A percentile compares a stretch with the other conserved stretches of the same genome.
phyloP scores from a whole-genome alignment of 768 basidiomycete species.

The Psilocybe subaeruginosa region DNA sequence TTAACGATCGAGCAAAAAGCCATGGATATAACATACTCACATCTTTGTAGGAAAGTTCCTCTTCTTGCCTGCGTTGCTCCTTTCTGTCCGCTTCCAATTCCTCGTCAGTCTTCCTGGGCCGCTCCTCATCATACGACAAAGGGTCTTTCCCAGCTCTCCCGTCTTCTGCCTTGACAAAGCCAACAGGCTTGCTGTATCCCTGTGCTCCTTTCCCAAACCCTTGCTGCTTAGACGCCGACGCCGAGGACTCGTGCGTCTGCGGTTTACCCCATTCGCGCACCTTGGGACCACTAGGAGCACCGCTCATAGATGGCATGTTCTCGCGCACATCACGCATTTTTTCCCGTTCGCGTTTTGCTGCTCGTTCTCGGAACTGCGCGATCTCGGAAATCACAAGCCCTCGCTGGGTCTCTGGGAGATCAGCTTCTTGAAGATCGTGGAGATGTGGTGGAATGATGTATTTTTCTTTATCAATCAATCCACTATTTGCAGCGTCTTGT shows the following conservation, averaged over 20 bases:
- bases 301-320: slow-evolving; percentile 48
- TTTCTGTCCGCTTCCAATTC: slow-evolving; percentile 84
- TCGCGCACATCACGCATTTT: slow-evolving; percentile 80
- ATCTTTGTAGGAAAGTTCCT: slow-evolving; percentile 85
- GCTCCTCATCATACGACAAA: slow-evolving; percentile 35
- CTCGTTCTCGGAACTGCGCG: slow-evolving; percentile 92
- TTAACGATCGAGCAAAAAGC: slow-evolving; percentile 10
- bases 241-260: slow-evolving; percentile 35
- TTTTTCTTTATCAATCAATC: slow-evolving; percentile 82
- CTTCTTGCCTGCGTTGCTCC: slow-evolving; percentile 74
- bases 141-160: slow-evolving; percentile 31
- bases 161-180: slow-evolving; percentile 78
- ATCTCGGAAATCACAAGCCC: slow-evolving; percentile 96
- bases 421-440: slow-evolving; percentile 94
- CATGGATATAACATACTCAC: slow-evolving; percentile 49
- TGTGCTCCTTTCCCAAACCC: slow-evolving; percentile 72
- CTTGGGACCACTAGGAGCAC: slow-evolving; percentile 74
- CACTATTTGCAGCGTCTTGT: slow-evolving; percentile 74
- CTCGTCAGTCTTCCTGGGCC: slow-evolving; percentile 76
- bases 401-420: slow-evolving; percentile 91
- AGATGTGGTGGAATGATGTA: slow-evolving; percentile 95
- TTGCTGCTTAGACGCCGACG: slow-evolving; percentile 44
- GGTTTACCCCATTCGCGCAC: slow-evolving; percentile 80
- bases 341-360: slow-evolving; percentile 89
- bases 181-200: slow-evolving; percentile 76